Percentiles rank a stretch among this genome's conserved stretches.
Evolutionary conservation across 2,329 filamentous ascomycete species (phyloP).

Genomic region (Xylariales sp.): DNA sequence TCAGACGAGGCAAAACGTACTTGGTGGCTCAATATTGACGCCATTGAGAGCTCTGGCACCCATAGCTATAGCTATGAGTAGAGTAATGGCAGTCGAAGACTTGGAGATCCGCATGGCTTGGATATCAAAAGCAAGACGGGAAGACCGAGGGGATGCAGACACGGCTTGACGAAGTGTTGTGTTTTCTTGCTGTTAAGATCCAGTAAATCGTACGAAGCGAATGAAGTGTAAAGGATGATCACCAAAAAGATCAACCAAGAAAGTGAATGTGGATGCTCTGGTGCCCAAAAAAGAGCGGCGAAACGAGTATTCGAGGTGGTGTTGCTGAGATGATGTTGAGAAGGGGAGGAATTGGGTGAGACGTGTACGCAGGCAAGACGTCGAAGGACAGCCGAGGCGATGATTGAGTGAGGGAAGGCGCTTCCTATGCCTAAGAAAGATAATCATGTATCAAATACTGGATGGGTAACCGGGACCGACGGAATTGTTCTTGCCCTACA

Average conservation of each 20-base stretch:
- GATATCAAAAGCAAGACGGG: too few species aligned
- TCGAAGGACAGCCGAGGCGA: neutral
- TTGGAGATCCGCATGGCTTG: neutral
- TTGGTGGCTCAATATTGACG: conserved; percentile 1
- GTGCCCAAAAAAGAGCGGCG: neutral
- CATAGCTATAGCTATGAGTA: neutral
- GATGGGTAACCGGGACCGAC: too few species aligned
- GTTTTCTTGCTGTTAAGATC: conserved; percentile 4
- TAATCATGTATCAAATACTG: too few species aligned
- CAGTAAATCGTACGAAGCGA: conserved; percentile 8
- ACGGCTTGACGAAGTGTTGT: too few species aligned
- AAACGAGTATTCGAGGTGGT: too few species aligned
- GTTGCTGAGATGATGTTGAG: neutral
- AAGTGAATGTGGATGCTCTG: neutral
- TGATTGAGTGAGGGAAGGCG: too few species aligned
- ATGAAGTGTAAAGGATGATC: conserved; percentile 6
- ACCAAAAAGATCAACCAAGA: conserved; percentile 9
- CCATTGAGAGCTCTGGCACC: neutral
- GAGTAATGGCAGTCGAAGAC: neutral
- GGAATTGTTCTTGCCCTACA: too few species aligned
- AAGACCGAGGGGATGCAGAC: too few species aligned
- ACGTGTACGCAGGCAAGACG: too few species aligned
- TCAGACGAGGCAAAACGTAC: neutral
- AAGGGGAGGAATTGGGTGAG: too few species aligned
- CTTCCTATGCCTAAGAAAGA: too few species aligned